These are phyloP conservation scores for Colletotrichum viniferum DNA, from an alignment of 2,329 filamentous ascomycete genomes.

Conservation along the genomic window DNA sequence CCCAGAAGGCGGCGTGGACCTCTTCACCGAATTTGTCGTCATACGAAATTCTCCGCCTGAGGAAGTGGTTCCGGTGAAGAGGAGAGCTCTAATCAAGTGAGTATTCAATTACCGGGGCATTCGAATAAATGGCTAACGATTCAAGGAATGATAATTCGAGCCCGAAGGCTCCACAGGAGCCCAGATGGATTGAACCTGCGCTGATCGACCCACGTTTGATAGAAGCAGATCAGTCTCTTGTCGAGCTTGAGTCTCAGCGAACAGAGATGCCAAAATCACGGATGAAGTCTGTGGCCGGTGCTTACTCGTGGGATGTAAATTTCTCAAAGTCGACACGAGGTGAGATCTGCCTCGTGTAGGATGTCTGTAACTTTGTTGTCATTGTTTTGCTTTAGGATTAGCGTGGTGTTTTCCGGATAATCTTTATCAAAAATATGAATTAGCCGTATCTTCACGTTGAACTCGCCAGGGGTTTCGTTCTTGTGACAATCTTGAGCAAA, in stretches of 20 bases:
- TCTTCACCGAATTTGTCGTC: background rate
- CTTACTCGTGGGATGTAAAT: background rate
- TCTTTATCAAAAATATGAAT: rapidly evolving
- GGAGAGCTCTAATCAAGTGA: background rate
- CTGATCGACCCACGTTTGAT: background rate
- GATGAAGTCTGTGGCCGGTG: background rate
- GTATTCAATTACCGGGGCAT: background rate
- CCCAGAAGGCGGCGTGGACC: background rate
- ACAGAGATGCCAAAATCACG: background rate
- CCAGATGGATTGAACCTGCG: background rate
- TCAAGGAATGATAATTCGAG: background rate
- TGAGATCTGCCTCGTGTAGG: background rate
- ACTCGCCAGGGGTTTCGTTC: background rate
- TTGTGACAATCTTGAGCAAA: background rate
- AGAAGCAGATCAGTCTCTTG: background rate
- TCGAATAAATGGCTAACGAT: background rate
- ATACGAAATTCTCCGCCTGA: background rate
- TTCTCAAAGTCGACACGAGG: background rate
- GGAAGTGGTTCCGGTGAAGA: background rate
- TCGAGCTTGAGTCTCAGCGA: background rate
- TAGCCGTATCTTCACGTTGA: background rate
- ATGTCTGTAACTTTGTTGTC: rapidly evolving
- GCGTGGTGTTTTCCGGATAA: background rate
- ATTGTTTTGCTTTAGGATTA: background rate
- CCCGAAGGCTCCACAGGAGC: background rate